Base-by-base conservation (phyloP, 345 rosid genomes). In the Populus ilicifolia region DNA sequence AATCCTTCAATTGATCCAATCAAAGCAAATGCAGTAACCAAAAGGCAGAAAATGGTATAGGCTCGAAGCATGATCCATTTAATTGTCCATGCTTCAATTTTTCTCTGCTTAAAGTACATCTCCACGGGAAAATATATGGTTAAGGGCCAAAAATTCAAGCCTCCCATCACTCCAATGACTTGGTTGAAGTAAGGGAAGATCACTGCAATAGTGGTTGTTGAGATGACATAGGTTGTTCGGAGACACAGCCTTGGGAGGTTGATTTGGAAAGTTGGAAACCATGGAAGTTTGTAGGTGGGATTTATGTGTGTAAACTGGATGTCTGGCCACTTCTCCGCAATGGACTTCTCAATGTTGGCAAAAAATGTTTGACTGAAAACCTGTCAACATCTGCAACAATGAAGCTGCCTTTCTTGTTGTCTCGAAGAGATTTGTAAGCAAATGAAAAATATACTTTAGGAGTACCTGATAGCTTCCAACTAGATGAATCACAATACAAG, bases 181-280 rank as follows among this genome's bases (percentile, higher is more conserved):
- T 91, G 89, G 84, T 94, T 92, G 89, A 94, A 94, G 85, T 89
- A 93, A 5, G 97, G 97, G 80, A 94, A 94, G 54, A 86, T 2
- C 69, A 91, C 77, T 7, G 91, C 87, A 17, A 93, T 75, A 2
- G 56, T 80, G 0, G 91, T 91, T 33, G 91, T 88, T 0, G 89
- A 81, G 0, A 82, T 75, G 13, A 91, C 98, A 16, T 88, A 91
- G 8, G 35, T 20, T 0, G 88, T 88, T 78, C 97, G 62, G 74
- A 89, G 88, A 72, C 87, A 81, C n/a, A 89, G 17, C 69, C 87
- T 78, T 4, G 84, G 76, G 46, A 78, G 48, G 65, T 84, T 89
- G 67, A 84, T 43, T 25, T 70, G 69, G 23, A 89, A 52, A 11
- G 78, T 30, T 12, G 86, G 85, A 21, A 82, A 18, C 29, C 81